Base-by-base conservation (phyloP, 768 basidiomycete genomes). In the Mycena crocata region DNA sequence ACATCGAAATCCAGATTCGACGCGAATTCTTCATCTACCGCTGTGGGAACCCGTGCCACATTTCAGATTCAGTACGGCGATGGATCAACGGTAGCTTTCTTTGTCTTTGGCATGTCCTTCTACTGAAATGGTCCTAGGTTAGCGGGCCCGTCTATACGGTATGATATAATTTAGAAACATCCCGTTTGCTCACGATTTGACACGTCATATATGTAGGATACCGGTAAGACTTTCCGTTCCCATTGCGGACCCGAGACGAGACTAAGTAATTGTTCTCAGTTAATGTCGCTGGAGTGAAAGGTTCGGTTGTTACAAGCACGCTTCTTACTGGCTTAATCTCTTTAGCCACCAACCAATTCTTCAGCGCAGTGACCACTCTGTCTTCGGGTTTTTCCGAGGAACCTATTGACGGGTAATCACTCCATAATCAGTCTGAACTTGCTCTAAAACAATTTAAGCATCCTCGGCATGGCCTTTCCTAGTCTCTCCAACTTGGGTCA, bases 21-120 rank as follows among this genome's bases (percentile, higher is more conserved):
- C 56, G 71, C 79, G 3, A 30, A 42, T 17, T n/a, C 58, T 31
- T 78, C 77, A 44, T 74, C 78, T 0, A 80, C 82, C 2, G 70
- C 83, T 0, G 52, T 46, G 13, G 69, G 74, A 61, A 49, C 73
- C 19, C 61, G 69, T 13, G 72, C 76, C 44, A 71, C 72, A 14
- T 84, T 85, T 71, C 68, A 60, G 12, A 77, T 86, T 45, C 44
- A 69, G n/a, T 86, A 84, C 66, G 85, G 83, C 39, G 85, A 87
- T 61, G 83, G 84, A n/a, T 64, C 63, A 2, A 49, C 35, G 40
- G 63, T 64, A 3, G 8, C 39, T 24, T 49, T 31, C 21, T 32
- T 39, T 30, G 17, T 31, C 23, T 9, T 49, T 49, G 40, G 21
- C 14, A 40, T 17, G 24, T 5, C 15, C 15, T 17, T n/a, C 15